These are phyloP conservation scores for Quercus mongolica DNA, from an alignment of 306 rosid species.

Conservation along the genomic window DNA sequence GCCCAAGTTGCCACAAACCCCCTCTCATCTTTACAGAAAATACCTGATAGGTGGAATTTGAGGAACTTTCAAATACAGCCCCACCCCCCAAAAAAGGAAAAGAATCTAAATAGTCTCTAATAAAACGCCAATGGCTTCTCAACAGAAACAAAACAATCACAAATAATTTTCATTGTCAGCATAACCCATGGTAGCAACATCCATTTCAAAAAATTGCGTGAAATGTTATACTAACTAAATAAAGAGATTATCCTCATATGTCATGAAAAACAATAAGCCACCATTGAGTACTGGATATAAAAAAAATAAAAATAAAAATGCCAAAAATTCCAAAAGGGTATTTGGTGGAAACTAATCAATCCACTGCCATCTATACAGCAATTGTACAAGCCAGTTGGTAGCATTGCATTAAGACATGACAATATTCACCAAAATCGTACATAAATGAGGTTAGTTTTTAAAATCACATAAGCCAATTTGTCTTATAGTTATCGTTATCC, in stretches of 20 bases:
- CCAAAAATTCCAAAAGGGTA: not conserved
- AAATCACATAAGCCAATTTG: not conserved
- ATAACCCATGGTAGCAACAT: not conserved
- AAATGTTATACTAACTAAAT: not conserved
- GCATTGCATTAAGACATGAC: not conserved
- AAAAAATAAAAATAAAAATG: not conserved
- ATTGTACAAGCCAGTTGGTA: not conserved
- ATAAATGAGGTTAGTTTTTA: not conserved
- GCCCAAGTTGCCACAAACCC: slow-evolving; percentile 78
- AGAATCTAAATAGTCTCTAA: not conserved
- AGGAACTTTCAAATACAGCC: not conserved
- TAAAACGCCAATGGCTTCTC: not conserved
- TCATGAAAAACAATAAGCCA: not conserved
- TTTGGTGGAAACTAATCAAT: not conserved
- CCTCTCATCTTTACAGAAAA: slow-evolving; percentile 58
- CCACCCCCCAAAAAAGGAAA: not conserved
- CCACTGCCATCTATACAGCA: not conserved
- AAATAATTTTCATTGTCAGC: not conserved
- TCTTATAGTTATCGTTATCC: not conserved
- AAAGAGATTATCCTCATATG: not conserved
- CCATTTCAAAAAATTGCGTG: not conserved
- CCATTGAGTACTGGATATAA: not conserved
- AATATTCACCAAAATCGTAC: not conserved
- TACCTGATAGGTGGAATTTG: slow-evolving; percentile 16
- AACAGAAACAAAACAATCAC: not conserved